Conservation (phyloP, 2,329 filamentous ascomycete species). For the Colletotrichum sp. region DNA sequence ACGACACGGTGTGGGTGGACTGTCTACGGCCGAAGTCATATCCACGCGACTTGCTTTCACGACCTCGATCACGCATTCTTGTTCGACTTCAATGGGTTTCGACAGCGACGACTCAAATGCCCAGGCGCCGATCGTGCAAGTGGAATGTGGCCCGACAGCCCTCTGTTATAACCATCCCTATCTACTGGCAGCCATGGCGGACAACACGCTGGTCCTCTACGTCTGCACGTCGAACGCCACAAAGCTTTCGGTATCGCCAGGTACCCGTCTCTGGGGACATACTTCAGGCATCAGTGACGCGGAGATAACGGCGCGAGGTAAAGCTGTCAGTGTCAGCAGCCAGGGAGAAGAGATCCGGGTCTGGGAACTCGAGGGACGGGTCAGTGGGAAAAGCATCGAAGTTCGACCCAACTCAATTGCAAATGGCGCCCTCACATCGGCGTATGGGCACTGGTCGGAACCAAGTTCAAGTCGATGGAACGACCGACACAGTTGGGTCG, state of each 20-base stretch:
- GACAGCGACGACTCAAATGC: not conserved
- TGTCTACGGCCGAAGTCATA: constrained; percentile 32
- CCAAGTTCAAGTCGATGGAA: constrained; percentile 38
- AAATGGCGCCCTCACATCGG: not conserved
- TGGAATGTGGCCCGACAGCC: constrained; percentile 57
- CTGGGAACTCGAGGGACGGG: constrained; percentile 85
- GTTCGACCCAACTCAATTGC: constrained; percentile 44
- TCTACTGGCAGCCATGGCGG: constrained; percentile 79
- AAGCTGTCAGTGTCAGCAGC: constrained; percentile 86
- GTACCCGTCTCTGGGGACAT: constrained; percentile 85
- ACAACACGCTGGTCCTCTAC: constrained; percentile 87
- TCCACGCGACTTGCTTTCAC: constrained; percentile 47
- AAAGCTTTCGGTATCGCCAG: constrained; percentile 71
- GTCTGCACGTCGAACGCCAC: constrained; percentile 76
- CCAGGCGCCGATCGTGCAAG: constrained; percentile 11
- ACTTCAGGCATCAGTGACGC: constrained; percentile 88
- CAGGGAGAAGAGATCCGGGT: constrained; percentile 81
- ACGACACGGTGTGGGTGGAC: constrained; percentile 17
- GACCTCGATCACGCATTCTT: constrained; percentile 29
- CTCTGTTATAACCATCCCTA: constrained; percentile 83
- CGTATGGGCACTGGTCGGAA: not conserved
- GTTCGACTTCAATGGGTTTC: not conserved
- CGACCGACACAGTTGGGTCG: constrained; percentile 69
- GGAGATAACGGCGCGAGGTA: constrained; percentile 82
- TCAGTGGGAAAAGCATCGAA: constrained; percentile 53